These are phyloP conservation scores for Teratosphaeria gauchensis DNA, from an alignment of 2,329 filamentous ascomycete genomes.

Conservation along the genomic window DNA sequence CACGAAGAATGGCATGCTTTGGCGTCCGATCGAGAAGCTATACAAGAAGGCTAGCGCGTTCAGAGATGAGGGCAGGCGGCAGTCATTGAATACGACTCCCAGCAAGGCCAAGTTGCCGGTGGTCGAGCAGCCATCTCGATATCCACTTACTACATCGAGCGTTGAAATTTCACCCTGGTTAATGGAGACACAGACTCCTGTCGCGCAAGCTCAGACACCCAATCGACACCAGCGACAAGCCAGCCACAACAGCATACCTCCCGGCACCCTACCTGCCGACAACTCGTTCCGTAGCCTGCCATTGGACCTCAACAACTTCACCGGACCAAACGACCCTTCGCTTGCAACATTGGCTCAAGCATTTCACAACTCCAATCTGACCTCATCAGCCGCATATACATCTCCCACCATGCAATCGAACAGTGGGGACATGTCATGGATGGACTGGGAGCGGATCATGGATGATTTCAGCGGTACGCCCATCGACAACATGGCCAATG, in stretches of 20 bases:
- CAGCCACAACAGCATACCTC: not conserved
- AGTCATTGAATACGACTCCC: not conserved
- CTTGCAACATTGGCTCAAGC: not conserved
- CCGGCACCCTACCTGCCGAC: conserved; percentile 2
- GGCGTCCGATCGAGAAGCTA: conserved; percentile 46
- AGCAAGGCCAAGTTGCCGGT: not conserved
- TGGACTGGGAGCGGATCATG: conserved; percentile 5
- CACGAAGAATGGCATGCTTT: conserved; percentile 41
- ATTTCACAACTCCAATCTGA: not conserved
- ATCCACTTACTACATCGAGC: not conserved
- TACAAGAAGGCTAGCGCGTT: conserved; percentile 37
- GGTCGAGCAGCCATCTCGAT: not conserved
- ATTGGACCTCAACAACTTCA: conserved; percentile 2
- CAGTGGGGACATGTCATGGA: conserved; percentile 1
- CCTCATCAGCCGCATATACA: not conserved
- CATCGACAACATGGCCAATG: not conserved
- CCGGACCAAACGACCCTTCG: not conserved
- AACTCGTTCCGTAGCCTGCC: not conserved
- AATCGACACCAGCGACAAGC: not conserved
- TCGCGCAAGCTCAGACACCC: not conserved
- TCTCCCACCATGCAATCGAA: not conserved
- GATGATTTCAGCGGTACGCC: not conserved
- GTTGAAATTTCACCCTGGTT: not conserved
- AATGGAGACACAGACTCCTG: not conserved
- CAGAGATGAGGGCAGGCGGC: conserved; percentile 10